A percentile compares a stretch with the other conserved stretches of the same genome.
Conservation (phyloP, 352 stramenopile species). For the Pythium rhizo-oryzae region DNA sequence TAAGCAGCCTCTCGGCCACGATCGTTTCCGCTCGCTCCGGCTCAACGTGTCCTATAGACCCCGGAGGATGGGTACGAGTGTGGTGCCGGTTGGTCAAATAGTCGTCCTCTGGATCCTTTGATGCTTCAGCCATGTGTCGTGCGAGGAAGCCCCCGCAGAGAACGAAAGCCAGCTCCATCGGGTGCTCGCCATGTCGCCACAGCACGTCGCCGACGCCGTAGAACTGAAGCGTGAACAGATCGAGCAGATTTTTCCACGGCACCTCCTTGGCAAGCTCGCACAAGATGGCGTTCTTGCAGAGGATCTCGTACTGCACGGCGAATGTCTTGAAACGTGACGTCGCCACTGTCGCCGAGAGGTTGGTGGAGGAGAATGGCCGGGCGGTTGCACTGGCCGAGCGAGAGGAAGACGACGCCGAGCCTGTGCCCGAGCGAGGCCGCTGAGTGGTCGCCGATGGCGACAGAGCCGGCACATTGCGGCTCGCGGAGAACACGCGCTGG, state of each 20-base stretch:
- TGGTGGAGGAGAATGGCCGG: slow-evolving; percentile 52
- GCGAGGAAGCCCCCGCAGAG: slow-evolving; percentile 57
- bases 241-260: slow-evolving; percentile 63
- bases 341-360: slow-evolving; percentile 44
- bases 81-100: no score
- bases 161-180: slow-evolving; percentile 50
- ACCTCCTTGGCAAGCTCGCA: slow-evolving; percentile 47
- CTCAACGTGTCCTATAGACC: no score
- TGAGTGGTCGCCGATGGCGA: background rate
- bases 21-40: slow-evolving; percentile 16
- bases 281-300: slow-evolving; percentile 51
- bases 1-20: slow-evolving; percentile 48
- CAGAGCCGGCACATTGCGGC: background rate
- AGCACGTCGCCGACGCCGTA: slow-evolving; percentile 51
- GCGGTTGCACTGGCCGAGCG: slow-evolving; percentile 7
- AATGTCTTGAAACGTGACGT: slow-evolving; percentile 59
- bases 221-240: slow-evolving; percentile 59
- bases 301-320: slow-evolving; percentile 55
- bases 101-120: background rate
- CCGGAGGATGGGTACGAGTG: no score
- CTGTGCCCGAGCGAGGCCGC: background rate
- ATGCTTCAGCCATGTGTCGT: slow-evolving; percentile 26
- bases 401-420: slow-evolving; percentile 7
- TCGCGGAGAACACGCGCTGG: background rate
- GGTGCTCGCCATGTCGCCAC: slow-evolving; percentile 40